These are phyloP conservation scores for Hericium coralloides DNA, from an alignment of 768 basidiomycete species.

Conservation along the genomic window DNA sequence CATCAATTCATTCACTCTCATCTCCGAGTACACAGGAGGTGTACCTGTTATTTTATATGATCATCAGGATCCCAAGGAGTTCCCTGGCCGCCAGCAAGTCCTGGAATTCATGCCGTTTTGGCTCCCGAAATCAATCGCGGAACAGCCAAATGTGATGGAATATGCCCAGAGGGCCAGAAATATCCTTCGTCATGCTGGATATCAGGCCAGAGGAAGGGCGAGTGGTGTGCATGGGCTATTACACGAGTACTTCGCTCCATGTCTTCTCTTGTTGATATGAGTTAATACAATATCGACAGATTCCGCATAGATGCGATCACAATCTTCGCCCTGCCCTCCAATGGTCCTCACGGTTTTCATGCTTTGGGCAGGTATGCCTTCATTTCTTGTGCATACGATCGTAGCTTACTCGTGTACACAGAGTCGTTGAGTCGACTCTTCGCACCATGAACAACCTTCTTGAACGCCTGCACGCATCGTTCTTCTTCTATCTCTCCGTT, in stretches of 20 bases:
- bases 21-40: conserved; percentile 63
- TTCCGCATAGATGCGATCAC: conserved; percentile 95
- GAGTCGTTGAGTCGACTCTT: conserved; percentile 79
- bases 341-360: conserved; percentile 93
- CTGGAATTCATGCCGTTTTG: conserved; percentile 30
- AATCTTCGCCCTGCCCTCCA: conserved; percentile 77
- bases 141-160: conserved; percentile 34
- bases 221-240: conserved; percentile 89
- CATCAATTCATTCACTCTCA: conserved; percentile 69
- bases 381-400: neutral
- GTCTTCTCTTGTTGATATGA: neutral
- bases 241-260: conserved; percentile 50
- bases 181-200: conserved; percentile 58
- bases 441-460: conserved; percentile 90
- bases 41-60: conserved; percentile 81
- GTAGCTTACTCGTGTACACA: conserved; percentile 19
- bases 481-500: conserved; percentile 89
- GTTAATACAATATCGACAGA: conserved; percentile 30
- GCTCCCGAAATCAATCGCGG: conserved; percentile 36
- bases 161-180: conserved; percentile 57
- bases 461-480: conserved; percentile 93
- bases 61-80: conserved; percentile 45
- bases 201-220: conserved; percentile 69
- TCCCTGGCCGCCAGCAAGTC: conserved; percentile 21
- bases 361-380: conserved; percentile 71